A percentile compares a stretch with the other conserved stretches of the same genome.
phyloP scores from a whole-genome alignment of 192 early-diverging fungal genomes.

The Gryganskiella cystojenkinii region DNA sequence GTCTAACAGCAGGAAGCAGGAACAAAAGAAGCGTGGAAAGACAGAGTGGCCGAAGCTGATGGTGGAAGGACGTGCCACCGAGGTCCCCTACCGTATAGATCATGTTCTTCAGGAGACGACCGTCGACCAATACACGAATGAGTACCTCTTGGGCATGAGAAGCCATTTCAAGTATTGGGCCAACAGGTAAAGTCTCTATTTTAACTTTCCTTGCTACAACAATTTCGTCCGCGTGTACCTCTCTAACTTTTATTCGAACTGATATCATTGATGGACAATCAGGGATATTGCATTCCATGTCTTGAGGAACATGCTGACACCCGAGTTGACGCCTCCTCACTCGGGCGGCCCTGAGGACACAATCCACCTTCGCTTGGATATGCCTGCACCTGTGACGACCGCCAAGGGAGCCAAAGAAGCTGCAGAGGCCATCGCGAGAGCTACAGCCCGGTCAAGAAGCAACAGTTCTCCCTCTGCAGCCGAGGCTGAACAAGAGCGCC shows the following conservation, averaged over 20 bases:
- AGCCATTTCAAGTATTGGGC: slow-evolving; percentile 69
- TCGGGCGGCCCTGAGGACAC: neutral
- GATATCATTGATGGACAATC: neutral
- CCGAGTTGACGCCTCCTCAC: neutral
- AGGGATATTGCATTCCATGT: slow-evolving; percentile 49
- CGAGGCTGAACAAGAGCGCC: slow-evolving; percentile 3
- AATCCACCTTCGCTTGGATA: slow-evolving; percentile 15
- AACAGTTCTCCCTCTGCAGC: neutral
- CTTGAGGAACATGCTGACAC: slow-evolving; percentile 25
- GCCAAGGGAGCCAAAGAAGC: slow-evolving; percentile 22
- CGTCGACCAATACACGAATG: slow-evolving; percentile 63
- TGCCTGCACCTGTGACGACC: slow-evolving; percentile 10
- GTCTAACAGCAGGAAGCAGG: neutral
- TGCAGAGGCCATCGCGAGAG: slow-evolving; percentile 27
- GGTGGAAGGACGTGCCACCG: slow-evolving; percentile 33
- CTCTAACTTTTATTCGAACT: neutral
- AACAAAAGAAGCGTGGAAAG: slow-evolving; percentile 6
- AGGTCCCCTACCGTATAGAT: slow-evolving; percentile 55
- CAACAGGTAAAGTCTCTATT: slow-evolving; percentile 60
- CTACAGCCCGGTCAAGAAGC: slow-evolving; percentile 14
- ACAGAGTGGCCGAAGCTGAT: neutral
- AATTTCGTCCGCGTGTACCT: too few relatives aligned
- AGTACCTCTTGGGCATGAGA: slow-evolving; percentile 63
- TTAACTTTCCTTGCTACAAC: too few relatives aligned
- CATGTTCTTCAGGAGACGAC: slow-evolving; percentile 63